phyloP scores from a whole-genome alignment of 108 stramenopile genomes.

The Aurantiochytrium sp. region DNA sequence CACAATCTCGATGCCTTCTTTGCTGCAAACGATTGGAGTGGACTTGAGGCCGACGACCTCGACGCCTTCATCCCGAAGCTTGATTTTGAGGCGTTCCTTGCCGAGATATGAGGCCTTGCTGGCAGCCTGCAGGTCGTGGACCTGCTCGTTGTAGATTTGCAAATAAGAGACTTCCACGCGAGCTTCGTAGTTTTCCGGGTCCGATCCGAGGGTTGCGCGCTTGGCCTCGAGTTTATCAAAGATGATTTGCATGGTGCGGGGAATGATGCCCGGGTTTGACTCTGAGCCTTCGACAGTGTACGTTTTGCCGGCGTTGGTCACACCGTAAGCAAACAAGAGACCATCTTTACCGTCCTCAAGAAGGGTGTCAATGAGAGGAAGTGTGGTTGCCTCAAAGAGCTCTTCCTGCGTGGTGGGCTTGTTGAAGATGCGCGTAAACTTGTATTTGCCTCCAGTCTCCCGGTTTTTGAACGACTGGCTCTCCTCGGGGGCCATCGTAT shows the following conservation, averaged over 20 bases:
- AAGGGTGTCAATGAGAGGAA: constrained; percentile 32
- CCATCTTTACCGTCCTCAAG: constrained; percentile 30
- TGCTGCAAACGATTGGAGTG: neutral
- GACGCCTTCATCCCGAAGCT: constrained; percentile 30
- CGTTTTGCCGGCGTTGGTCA: constrained; percentile 97
- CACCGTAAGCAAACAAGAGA: constrained; percentile 89
- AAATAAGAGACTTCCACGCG: constrained; percentile 66
- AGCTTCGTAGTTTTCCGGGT: constrained; percentile 41
- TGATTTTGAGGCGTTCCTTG: constrained; percentile 56
- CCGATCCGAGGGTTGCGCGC: neutral
- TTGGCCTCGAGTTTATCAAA: constrained; percentile 44
- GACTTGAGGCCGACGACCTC: constrained; percentile 21
- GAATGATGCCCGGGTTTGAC: constrained; percentile 28
- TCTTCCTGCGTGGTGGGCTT: constrained; percentile 25
- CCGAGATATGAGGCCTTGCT: neutral
- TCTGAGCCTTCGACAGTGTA: constrained; percentile 84
- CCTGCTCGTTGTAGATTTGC: constrained; percentile 95
- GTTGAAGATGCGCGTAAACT: constrained; percentile 35
- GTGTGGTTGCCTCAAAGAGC: constrained; percentile 22
- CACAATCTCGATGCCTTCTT: constrained; percentile 28
- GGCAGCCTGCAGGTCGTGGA: constrained; percentile 75
- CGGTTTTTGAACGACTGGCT: constrained; percentile 5
- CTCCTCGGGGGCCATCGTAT: neutral
- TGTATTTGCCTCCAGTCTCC: constrained; percentile 29
- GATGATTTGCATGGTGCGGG: constrained; percentile 52